Evolutionary conservation across 2,329 filamentous ascomycete species (phyloP).

Genomic region (Aspergillus quadricinctus): DNA sequence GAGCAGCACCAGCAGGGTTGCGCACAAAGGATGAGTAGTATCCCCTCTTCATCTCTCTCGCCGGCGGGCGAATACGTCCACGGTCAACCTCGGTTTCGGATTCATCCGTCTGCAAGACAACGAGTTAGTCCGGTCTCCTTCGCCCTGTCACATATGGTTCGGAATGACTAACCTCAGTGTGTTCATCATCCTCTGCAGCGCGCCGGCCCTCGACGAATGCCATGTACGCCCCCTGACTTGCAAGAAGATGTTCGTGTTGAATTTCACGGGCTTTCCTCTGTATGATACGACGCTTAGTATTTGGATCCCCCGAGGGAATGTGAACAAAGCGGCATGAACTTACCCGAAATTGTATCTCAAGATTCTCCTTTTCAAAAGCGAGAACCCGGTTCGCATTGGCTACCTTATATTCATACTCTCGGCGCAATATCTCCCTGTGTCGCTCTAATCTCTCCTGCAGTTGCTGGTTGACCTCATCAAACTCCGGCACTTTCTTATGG

Average conservation of each 20-base stretch:
- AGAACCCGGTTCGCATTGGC: conserved; percentile 26
- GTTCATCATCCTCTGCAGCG: conserved; percentile 39
- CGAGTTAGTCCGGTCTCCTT: conserved; percentile 10
- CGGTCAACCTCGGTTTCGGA: conserved; percentile 28
- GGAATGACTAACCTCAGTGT: conserved; percentile 31
- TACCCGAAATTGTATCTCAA: conserved; percentile 32
- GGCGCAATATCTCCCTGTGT: conserved; percentile 25
- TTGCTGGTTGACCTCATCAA: conserved; percentile 30
- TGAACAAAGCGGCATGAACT: conserved; percentile 6
- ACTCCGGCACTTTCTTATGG: conserved; percentile 38
- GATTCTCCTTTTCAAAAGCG: conserved; percentile 27
- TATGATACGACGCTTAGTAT: neutral
- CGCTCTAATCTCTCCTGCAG: conserved; percentile 25
- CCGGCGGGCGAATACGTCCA: conserved; percentile 19
- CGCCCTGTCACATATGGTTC: conserved; percentile 1
- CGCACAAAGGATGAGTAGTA: conserved; percentile 35
- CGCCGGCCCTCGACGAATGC: conserved; percentile 35
- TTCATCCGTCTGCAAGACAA: conserved; percentile 23
- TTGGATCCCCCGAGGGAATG: neutral
- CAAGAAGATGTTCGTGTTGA: conserved; percentile 36
- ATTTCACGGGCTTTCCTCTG: conserved; percentile 26
- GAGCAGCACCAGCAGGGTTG: conserved; percentile 29
- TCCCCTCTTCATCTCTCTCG: conserved; percentile 27
- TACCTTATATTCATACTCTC: conserved; percentile 31
- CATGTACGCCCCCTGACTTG: conserved; percentile 39